Base-by-base conservation (phyloP, 805 yeast genomes). In the Candida sphagnicola region DNA sequence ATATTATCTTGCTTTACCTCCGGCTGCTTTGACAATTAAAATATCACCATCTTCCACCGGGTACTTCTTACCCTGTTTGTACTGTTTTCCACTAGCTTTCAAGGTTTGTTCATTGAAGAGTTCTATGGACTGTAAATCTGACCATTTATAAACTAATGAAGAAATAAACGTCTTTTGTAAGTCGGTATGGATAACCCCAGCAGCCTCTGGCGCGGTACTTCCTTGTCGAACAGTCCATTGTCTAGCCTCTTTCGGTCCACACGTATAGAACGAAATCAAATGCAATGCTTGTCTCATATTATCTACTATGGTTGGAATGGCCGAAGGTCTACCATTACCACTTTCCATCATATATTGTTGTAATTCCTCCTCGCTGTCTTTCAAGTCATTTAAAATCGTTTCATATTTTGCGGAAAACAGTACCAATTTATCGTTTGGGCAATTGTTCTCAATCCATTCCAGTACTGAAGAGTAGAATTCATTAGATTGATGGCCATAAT, bases 131-230 rank as follows among this genome's bases (percentile, higher is more conserved):
- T 48, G 31, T 38, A 83, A 60, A 50, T 85, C 93, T 4, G 74
- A 69, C 56, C 74, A 83, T 51, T 83, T 83, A 54, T 77, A 72
- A 19, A 89, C 85, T 41, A 81, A 79, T 8, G 93, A 95, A 54
- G 78, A 76, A 34, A 89, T 78, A 57, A 89, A 89, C 0, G 95
- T 85, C 51, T 81, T 77, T 63, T 83, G 81, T 39, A 88, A 64
- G 57, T 88, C 96, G 5, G 87, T 83, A 57, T 89, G 96, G 43
- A 89, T 89, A 24, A 83, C 82, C 16, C 90, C 95, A 1, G 96
- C 96, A 2, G 95, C 96, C 45, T 85, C 85, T 28, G 91, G 90
- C 2, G 95, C 95, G 26, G 78, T 75, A 13, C 84, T 75, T 21
- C 88, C 86, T 37, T 71, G 70, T 55, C 90, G 74, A 39, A 89